Conservation (phyloP, 1,139 yeast species). For the Yamadazyma sp. region DNA sequence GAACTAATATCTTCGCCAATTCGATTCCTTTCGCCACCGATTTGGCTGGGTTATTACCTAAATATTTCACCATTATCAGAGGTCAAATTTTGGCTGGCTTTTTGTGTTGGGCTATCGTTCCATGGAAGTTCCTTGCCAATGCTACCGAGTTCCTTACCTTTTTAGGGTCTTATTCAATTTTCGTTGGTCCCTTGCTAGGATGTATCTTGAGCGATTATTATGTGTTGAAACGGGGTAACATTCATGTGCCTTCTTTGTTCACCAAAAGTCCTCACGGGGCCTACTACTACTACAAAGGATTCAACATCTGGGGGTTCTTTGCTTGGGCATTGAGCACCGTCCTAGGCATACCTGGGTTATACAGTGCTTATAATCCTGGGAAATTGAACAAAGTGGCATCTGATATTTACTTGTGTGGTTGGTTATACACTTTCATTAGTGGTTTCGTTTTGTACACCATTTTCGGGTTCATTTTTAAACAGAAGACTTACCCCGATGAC, state of each 20-base stretch:
- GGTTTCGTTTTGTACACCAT: constrained; percentile 15
- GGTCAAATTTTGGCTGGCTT: constrained; percentile 17
- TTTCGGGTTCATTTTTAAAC: constrained; percentile 15
- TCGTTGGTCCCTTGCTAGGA: constrained; percentile 17
- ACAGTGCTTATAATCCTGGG: constrained; percentile 16
- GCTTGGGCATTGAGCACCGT: constrained; percentile 16
- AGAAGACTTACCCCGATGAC: constrained; percentile 14
- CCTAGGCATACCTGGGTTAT: constrained; percentile 17
- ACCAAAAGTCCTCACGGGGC: constrained; percentile 13
- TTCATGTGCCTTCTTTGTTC: constrained; percentile 17
- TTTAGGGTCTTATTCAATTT: constrained; percentile 18
- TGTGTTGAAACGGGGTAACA: constrained; percentile 15
- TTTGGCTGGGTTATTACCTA: constrained; percentile 17
- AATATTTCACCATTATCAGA: constrained; percentile 16
- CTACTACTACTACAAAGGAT: constrained; percentile 16
- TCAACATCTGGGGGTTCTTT: constrained; percentile 16
- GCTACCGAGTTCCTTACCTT: constrained; percentile 15
- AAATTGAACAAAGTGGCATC: constrained; percentile 12
- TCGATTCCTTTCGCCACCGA: constrained; percentile 18
- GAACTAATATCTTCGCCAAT: constrained; percentile 19
- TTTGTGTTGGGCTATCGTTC: constrained; percentile 18
- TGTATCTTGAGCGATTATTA: constrained; percentile 16
- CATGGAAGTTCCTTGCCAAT: constrained; percentile 18
- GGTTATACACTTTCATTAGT: constrained; percentile 17
- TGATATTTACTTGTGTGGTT: constrained; percentile 16